A percentile compares a stretch with the other conserved stretches of the same genome.
Conservation (phyloP, 768 basidiomycete species). For the Boletellus sp. region DNA sequence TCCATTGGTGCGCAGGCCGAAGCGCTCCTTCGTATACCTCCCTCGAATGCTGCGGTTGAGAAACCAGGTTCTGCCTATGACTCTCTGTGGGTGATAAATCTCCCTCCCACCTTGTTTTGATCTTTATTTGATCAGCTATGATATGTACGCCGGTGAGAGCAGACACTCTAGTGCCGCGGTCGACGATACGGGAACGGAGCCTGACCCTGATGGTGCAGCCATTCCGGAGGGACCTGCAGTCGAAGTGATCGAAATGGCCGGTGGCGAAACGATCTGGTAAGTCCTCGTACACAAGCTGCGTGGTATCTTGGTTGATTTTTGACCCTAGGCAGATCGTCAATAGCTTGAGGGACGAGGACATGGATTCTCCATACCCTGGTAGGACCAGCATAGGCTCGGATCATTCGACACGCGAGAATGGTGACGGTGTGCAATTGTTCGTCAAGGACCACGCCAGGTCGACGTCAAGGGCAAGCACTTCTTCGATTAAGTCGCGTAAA, state of each 20-base stretch:
- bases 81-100: constrained; percentile 57
- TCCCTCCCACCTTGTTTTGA: constrained; percentile 13
- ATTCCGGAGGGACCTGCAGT: constrained; percentile 55
- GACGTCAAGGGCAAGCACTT: constrained; percentile 61
- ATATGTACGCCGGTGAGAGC: constrained; percentile 71
- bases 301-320: neutral
- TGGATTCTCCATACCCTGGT: constrained; percentile 61
- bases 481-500: constrained; percentile 58
- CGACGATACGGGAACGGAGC: constrained; percentile 34
- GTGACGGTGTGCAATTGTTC: constrained; percentile 60
- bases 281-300: constrained; percentile 21
- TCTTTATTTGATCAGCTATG: constrained; percentile 52
- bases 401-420: constrained; percentile 50
- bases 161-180: constrained; percentile 32
- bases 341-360: constrained; percentile 73
- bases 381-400: constrained; percentile 75
- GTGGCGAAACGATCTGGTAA: constrained; percentile 84
- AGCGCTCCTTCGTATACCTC: constrained; percentile 38
- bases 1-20: constrained; percentile 43
- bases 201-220: constrained; percentile 24
- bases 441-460: constrained; percentile 73
- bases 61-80: constrained; percentile 73
- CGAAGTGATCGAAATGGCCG: constrained; percentile 80
- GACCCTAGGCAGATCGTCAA: constrained; percentile 69
- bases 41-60: constrained; percentile 45